Evolutionary conservation across 352 stramenopile species (phyloP), one percentile per base, ranked within the genome.

Genomic region (Pythium sp.): DNA sequence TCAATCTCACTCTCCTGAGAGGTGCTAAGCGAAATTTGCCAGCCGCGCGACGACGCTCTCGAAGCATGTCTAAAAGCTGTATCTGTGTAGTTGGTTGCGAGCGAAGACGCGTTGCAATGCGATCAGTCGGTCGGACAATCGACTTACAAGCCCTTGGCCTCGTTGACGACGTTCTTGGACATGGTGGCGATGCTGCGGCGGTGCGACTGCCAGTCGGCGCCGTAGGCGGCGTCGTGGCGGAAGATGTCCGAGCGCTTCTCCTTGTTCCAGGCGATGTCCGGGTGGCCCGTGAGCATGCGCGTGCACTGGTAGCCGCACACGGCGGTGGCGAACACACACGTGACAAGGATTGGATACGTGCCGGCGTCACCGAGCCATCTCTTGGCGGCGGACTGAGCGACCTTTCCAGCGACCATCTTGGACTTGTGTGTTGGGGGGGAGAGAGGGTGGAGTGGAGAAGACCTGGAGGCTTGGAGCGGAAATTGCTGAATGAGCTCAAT

Each of bases 231-330:
- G 73, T 90, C 86, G 78, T 92, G 89, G 46, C 79, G 79, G 76
- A 92, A 87, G 3, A 85, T 76, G 72, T 92, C 87, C 65, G 69
- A 72, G 51, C 86, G 86, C 72, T 89, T 88, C 74, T 85, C 61
- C 81, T 93, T 93, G 84, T 77, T 91, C 82, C 82, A 92, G 66
- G 83, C 82, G 53, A 93, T 77, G 64, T 93, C 86, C 67, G 86
- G 86, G 78, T 90, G 81, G 62, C 81, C 82, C 15, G 73, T 65
- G 34, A 90, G 72, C 73, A 91, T 90, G 65, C 86, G 86, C 69
- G 79, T 75, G 74, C 84, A 90, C 72, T 93, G 86, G 55, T 78
- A 89, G n/a, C 79, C 84, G 75, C 82, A 90, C 58, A 93, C 71
- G 14, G 57, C 84, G 24, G 84, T 65, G 66, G 86, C 86, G 9